phyloP scores from a whole-genome alignment of 176 grass and related monocot genomes.

The Carex parvula region DNA sequence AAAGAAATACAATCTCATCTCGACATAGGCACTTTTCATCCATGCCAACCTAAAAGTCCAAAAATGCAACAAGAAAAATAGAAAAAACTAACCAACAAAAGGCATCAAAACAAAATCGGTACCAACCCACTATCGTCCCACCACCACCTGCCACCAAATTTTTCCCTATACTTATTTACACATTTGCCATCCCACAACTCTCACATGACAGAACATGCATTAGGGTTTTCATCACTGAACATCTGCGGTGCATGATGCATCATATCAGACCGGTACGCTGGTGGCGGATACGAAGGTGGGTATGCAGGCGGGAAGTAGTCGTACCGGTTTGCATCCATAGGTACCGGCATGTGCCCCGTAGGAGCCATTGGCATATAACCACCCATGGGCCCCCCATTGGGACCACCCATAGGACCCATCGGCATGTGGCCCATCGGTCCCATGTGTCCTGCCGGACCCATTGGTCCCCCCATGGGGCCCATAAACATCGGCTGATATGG shows the following conservation, averaged over 20 bases:
- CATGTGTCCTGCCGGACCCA: neutral
- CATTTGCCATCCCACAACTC: neutral
- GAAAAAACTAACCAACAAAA: constrained; percentile 15
- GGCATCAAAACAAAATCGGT: constrained; percentile 19
- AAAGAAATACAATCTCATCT: constrained; percentile 1
- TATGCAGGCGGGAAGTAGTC: neutral
- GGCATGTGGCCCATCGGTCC: constrained; percentile 1
- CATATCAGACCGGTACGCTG: neutral
- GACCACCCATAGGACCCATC: neutral
- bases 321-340: neutral
- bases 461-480: neutral
- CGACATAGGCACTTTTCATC: neutral
- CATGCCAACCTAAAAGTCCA: neutral
- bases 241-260: constrained; percentile 5
- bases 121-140: constrained; percentile 13
- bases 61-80: neutral
- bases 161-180: constrained; percentile 21
- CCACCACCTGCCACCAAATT: neutral
- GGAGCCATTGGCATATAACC: neutral
- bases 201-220: constrained; percentile 36
- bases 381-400: neutral
- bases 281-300: neutral
- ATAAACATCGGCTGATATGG: constrained; percentile 4
- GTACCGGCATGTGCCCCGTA: neutral
- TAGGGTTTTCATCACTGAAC: constrained; percentile 51